phyloP scores from a whole-genome alignment of 805 yeast species.

The Ogataea thermomethanolica region DNA sequence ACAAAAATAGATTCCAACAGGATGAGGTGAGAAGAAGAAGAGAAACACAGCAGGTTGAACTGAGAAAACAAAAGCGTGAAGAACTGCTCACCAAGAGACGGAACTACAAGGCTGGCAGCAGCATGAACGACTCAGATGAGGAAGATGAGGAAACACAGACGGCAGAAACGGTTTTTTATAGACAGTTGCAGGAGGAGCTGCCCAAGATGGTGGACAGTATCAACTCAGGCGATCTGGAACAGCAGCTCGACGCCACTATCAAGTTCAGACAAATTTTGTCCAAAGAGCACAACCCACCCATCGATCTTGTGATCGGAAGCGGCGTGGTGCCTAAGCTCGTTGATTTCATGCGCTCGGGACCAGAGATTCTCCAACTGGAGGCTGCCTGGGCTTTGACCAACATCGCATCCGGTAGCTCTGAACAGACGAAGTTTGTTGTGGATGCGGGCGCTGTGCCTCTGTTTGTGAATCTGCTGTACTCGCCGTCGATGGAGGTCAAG shows the following conservation, averaged over 20 bases:
- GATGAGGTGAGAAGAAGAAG: slow-evolving; percentile 98
- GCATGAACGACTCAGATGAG: slow-evolving; percentile 52
- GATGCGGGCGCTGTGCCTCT: slow-evolving; percentile 92
- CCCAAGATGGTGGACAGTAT: slow-evolving; percentile 85
- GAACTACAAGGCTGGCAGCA: slow-evolving; percentile 50
- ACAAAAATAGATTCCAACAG: slow-evolving; percentile 87
- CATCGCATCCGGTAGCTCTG: slow-evolving; percentile 90
- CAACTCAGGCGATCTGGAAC: slow-evolving; percentile 68
- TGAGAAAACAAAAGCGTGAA: slow-evolving; percentile 94
- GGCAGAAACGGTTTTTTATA: slow-evolving; percentile 37
- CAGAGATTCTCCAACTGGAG: slow-evolving; percentile 88
- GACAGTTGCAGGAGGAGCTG: slow-evolving; percentile 59
- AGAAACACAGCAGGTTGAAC: slow-evolving; percentile 94
- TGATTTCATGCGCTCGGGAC: slow-evolving; percentile 74
- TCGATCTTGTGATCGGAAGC: slow-evolving; percentile 84
- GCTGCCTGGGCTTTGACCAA: slow-evolving; percentile 99
- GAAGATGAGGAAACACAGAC: slow-evolving; percentile 40
- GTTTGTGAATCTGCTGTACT: slow-evolving; percentile 76
- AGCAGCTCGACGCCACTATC: slow-evolving; percentile 83
- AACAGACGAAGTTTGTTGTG: slow-evolving; percentile 86
- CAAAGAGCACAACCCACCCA: slow-evolving; percentile 94
- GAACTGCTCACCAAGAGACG: slow-evolving; percentile 93
- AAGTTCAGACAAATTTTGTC: slow-evolving; percentile 91
- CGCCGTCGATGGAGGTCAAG: slow-evolving; percentile 84
- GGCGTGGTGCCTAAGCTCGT: slow-evolving; percentile 94